Base-by-base conservation (phyloP, 2,329 filamentous ascomycete genomes). In the Emergomyces africanus region DNA sequence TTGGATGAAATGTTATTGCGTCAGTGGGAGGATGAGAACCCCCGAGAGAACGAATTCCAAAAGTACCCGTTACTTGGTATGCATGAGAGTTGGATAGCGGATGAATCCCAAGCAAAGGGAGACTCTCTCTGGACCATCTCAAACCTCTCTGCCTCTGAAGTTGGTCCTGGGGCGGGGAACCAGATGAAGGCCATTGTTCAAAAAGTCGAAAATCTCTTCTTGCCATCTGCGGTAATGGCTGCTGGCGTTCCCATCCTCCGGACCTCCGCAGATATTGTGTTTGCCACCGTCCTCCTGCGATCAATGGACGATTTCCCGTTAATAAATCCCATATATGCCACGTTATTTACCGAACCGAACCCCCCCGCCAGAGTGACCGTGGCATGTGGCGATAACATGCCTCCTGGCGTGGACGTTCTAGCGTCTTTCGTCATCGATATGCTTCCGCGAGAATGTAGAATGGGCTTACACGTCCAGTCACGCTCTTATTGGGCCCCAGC, bases 401-500 rank as follows among this genome's bases (percentile, higher is more conserved):
- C 88, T 0, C 53, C 68, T 0, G 79, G 78, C 10, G 74, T 79
- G 56, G 79, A 85, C 61, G 81, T 88, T 18, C 80, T 92, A 62
- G 72, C 85, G 23, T 82, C 79, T 20, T 70, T 81, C 35, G 70
- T 78, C 12, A 66, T 79, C n/a, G 72, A 79, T 61, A 64, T 72
- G 25, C 69, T 69, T 5, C 49, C 62, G 33, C 67, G 66, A 46
- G 64, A 65, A 20, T 58, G 61, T 44, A 72, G 77, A 37, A 70
- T 75, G 60, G 88, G 73, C 0, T 80, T 97, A 1, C 94, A 99
- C 71, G 91, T 99, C 5, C 94, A 97, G 73, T 91, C 88, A 3
- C 80, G 89, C 44, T 95, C 90, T 12, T 97, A 97, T 78, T 99
- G 94, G 94, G 94, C 94, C 0, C 94, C 94, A 0, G 92, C 94